Conservation (phyloP, 441 rosid genomes). For the Codiaeum variegatum region DNA sequence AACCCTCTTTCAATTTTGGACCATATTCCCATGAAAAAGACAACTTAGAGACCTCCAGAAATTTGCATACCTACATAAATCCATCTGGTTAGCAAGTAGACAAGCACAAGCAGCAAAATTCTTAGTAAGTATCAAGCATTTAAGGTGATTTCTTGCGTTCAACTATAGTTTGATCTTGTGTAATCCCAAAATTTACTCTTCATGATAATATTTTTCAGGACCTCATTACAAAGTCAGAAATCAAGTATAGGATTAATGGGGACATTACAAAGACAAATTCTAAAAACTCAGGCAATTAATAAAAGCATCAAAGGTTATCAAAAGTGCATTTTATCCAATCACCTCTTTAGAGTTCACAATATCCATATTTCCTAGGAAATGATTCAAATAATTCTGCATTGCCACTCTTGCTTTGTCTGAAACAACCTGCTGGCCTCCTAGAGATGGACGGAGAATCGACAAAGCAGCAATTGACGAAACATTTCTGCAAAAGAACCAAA, state of each 20-base stretch:
- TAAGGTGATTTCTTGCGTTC: neutral
- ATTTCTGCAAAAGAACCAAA: slow-evolving; percentile 61
- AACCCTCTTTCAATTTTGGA: slow-evolving; percentile 92
- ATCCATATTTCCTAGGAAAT: slow-evolving; percentile 91
- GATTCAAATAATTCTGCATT: slow-evolving; percentile 92
- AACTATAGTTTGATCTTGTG: neutral
- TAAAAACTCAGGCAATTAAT: neutral
- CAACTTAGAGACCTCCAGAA: slow-evolving; percentile 94
- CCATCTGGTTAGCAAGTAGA: slow-evolving; percentile 15
- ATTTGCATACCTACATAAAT: slow-evolving; percentile 82
- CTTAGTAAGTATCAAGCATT: neutral
- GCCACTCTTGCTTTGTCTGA: slow-evolving; percentile 92
- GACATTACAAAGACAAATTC: neutral
- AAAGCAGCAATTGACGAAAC: slow-evolving; percentile 95
- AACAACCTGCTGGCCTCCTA: slow-evolving; percentile 84
- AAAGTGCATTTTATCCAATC: neutral
- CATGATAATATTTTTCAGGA: neutral
- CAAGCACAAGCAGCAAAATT: neutral
- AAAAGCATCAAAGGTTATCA: neutral
- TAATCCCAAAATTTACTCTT: slow-evolving; percentile 1
- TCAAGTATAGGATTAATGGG: neutral
- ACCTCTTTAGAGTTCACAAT: slow-evolving; percentile 95
- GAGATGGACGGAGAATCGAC: slow-evolving; percentile 77
- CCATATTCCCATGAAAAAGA: slow-evolving; percentile 93
- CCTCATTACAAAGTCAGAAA: neutral